phyloP scores from a whole-genome alignment of 2,329 filamentous ascomycete species.

The Huntiella decipiens region DNA sequence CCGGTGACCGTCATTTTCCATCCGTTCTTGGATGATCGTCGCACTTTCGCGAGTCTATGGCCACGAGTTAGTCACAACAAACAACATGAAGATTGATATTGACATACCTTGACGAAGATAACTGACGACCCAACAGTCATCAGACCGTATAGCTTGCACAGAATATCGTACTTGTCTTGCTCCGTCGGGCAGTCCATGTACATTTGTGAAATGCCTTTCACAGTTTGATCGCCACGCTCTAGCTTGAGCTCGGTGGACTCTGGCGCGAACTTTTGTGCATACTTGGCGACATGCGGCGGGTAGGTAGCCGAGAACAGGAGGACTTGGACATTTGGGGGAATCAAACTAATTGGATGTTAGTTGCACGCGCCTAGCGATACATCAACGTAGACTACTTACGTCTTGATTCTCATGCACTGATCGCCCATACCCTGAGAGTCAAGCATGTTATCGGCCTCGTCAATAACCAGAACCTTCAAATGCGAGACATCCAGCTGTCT shows the following conservation, averaged over 20 bases:
- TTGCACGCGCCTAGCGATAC: background rate
- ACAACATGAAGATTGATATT: background rate
- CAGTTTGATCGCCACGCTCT: constrained; percentile 77
- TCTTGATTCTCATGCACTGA: constrained; percentile 79
- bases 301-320: constrained; percentile 93
- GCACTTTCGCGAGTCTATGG: constrained; percentile 67
- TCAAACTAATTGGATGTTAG: constrained; percentile 34
- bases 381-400: constrained; percentile 30
- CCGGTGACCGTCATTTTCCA: constrained; percentile 77
- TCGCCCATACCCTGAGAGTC: constrained; percentile 90
- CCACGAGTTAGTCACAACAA: constrained; percentile 1
- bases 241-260: constrained; percentile 74
- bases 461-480: constrained; percentile 71
- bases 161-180: constrained; percentile 65
- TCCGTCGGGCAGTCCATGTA: constrained; percentile 83
- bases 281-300: constrained; percentile 67
- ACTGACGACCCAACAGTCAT: constrained; percentile 96
- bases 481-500: constrained; percentile 51
- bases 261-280: constrained; percentile 69
- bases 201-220: constrained; percentile 93
- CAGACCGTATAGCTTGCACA: constrained; percentile 84
- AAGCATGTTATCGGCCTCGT: constrained; percentile 98
- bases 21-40: constrained; percentile 63
- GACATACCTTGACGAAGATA: constrained; percentile 75
- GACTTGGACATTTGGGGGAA: constrained; percentile 61